phyloP scores from a whole-genome alignment of 345 rosid species.

The Lepidium aucheri region DNA sequence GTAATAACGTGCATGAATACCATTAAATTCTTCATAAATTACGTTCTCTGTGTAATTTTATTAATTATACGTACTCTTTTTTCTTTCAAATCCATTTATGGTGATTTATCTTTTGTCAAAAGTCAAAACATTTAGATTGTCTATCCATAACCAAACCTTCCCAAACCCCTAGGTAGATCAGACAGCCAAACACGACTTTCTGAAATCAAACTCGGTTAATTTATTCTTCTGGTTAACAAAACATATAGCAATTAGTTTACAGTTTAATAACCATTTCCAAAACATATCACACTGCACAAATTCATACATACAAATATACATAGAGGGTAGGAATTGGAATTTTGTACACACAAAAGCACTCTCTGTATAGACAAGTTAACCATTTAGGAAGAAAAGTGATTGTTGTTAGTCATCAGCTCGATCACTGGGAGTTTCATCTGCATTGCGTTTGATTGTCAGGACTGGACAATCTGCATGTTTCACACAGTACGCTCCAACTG shows the following conservation, averaged over 20 bases:
- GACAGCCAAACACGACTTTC: too few species aligned
- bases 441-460: constrained; percentile 67
- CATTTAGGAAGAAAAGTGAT: background rate
- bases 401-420: constrained; percentile 67
- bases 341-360: constrained; percentile 9
- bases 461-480: constrained; percentile 96
- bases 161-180: too few species aligned
- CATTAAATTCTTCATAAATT: background rate
- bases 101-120: too few species aligned
- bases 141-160: too few species aligned
- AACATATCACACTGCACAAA: background rate
- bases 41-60: too few species aligned
- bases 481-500: constrained; percentile 76
- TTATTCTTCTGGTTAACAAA: too few species aligned
- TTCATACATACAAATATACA: background rate
- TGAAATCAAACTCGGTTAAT: too few species aligned
- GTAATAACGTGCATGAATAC: background rate
- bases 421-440: constrained; percentile 78
- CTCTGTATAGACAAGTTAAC: background rate
- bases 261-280: background rate
- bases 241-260: background rate
- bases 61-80: background rate
- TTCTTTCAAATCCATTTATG: background rate
- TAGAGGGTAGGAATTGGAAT: background rate
- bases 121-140: too few species aligned